Evolutionary conservation across 2,329 filamentous ascomycete genomes (phyloP).

Genomic region (Colletotrichum kahawae): DNA sequence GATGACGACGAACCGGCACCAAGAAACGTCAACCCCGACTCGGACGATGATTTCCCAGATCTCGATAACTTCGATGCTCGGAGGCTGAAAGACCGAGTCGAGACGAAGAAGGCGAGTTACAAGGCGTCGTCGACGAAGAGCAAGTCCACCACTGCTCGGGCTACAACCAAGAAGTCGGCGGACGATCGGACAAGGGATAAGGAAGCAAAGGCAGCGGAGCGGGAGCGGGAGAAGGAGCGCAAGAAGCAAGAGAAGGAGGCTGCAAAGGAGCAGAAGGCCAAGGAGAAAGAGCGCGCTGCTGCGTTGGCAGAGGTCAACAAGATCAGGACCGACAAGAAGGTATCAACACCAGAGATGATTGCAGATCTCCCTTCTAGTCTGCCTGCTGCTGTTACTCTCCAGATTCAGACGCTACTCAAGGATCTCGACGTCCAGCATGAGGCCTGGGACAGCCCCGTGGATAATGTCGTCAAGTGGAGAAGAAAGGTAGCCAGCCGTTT

Average conservation of each 20-base stretch:
- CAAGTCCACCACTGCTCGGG: conserved; percentile 2
- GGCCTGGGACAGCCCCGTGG: conserved; percentile 49
- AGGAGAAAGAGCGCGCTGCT: conserved; percentile 67
- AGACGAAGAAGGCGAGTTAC: conserved; percentile 20
- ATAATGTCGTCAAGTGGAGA: conserved; percentile 69
- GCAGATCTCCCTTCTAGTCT: conserved; percentile 69
- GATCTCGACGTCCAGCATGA: conserved; percentile 53
- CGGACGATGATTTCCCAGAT: conserved; percentile 56
- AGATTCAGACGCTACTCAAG: conserved; percentile 55
- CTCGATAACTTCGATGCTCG: conserved; percentile 44
- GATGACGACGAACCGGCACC: conserved; percentile 24
- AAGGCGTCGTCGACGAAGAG: not conserved
- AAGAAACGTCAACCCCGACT: conserved; percentile 17
- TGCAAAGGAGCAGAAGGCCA: conserved; percentile 65
- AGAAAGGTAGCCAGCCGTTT: conserved; percentile 69
- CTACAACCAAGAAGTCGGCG: conserved; percentile 32
- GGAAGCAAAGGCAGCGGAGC: conserved; percentile 50
- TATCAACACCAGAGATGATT: conserved; percentile 79
- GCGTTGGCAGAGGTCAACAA: conserved; percentile 78
- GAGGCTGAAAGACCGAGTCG: conserved; percentile 24
- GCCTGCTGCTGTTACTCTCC: conserved; percentile 47
- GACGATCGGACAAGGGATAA: conserved; percentile 46
- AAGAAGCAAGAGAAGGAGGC: conserved; percentile 62
- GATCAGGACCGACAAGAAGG: conserved; percentile 73
- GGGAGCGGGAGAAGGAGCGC: conserved; percentile 58